Percentiles rank a stretch among this genome's conserved stretches.
Evolutionary conservation across 2,329 filamentous ascomycete genomes (phyloP).

Genomic region (Monilinia polystroma): DNA sequence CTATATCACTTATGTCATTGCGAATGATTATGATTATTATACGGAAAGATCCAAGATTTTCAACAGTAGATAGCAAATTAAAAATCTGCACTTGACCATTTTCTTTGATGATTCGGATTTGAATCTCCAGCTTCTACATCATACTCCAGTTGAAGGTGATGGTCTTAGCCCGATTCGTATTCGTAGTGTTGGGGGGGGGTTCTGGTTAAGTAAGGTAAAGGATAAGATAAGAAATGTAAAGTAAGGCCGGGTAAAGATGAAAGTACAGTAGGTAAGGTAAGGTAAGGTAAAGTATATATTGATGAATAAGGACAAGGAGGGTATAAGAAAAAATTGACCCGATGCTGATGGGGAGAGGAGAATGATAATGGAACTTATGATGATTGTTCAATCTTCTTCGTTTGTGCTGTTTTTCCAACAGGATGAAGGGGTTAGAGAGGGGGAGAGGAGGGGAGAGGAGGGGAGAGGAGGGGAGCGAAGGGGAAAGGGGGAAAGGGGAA

Average conservation of each 20-base stretch:
- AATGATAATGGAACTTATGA: background rate
- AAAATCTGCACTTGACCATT: background rate
- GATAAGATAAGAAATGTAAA: background rate
- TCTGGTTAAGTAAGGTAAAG: background rate
- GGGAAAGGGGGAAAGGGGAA: too few relatives aligned
- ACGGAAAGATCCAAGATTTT: background rate
- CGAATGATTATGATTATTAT: too few relatives aligned
- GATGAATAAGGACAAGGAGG: constrained; percentile 9
- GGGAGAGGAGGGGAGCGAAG: too few relatives aligned
- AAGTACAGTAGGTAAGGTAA: background rate
- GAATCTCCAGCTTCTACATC: background rate
- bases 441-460: background rate
- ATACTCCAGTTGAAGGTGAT: background rate
- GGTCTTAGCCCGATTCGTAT: background rate
- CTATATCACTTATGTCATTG: background rate
- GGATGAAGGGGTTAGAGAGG: background rate
- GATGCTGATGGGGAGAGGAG: background rate
- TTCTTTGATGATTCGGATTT: background rate
- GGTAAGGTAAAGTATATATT: background rate
- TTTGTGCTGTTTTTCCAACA: background rate
- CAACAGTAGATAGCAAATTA: background rate
- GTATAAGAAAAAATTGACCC: constrained; percentile 6
- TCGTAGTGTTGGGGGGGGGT: background rate
- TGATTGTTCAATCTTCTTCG: background rate
- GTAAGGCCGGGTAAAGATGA: background rate